These are phyloP conservation scores for Fusarium haematococcum DNA, from an alignment of 2,329 filamentous ascomycete genomes.

Conservation along the genomic window DNA sequence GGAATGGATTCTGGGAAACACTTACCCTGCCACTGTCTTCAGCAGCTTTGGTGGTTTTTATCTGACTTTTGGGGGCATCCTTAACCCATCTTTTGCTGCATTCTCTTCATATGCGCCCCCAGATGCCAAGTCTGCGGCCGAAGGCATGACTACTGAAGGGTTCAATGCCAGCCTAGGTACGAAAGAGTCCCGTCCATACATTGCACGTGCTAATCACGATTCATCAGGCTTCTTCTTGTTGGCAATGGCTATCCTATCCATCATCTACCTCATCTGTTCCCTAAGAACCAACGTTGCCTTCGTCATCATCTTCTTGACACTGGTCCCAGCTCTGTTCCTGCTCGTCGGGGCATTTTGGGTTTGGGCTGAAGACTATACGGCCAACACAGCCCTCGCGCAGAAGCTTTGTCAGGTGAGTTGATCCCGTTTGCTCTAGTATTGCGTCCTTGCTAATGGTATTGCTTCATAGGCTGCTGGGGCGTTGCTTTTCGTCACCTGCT, in stretches of 20 bases:
- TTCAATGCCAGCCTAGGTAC: constrained; percentile 67
- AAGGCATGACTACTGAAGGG: constrained; percentile 57
- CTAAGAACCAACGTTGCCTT: constrained; percentile 79
- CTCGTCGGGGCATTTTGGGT: constrained; percentile 71
- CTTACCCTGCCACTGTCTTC: constrained; percentile 70
- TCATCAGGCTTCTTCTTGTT: constrained; percentile 68
- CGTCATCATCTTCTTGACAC: constrained; percentile 73
- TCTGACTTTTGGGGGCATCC: constrained; percentile 62
- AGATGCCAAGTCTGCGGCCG: constrained; percentile 46
- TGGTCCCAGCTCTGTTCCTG: constrained; percentile 68
- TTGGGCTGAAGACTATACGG: constrained; percentile 51
- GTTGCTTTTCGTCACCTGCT: constrained; percentile 58
- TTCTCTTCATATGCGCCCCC: constrained; percentile 55
- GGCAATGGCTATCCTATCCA: constrained; percentile 71
- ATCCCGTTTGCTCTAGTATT: background rate
- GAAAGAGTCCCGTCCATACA: constrained; percentile 2
- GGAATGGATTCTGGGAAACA: constrained; percentile 69
- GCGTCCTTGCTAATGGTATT: background rate
- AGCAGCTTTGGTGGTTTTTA: constrained; percentile 65
- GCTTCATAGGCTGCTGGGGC: constrained; percentile 57
- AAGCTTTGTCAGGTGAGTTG: background rate
- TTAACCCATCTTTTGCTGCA: constrained; percentile 64
- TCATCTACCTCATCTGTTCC: constrained; percentile 75
- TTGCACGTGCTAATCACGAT: background rate
- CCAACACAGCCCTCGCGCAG: constrained; percentile 29